phyloP scores from a whole-genome alignment of 2,329 filamentous ascomycete species.

The Ophiocordyceps camponoti-floridani region DNA sequence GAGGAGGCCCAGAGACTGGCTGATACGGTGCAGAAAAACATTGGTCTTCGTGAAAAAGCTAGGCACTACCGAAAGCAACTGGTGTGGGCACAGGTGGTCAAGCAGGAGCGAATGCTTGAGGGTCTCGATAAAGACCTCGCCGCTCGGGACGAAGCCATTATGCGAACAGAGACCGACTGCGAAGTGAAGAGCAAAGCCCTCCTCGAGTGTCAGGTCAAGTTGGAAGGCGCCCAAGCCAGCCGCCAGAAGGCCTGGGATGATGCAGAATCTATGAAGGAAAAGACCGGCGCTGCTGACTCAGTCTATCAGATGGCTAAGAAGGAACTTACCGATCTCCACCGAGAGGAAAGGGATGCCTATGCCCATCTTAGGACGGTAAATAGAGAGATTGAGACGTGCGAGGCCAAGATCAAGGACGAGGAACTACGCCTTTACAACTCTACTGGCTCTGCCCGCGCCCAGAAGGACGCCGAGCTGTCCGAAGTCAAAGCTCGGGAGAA shows the following conservation, averaged over 20 bases:
- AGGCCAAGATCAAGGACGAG: conserved; percentile 34
- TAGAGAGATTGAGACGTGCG: conserved; percentile 23
- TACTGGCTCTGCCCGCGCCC: conserved; percentile 50
- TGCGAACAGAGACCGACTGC: conserved; percentile 10
- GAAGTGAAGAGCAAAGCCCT: conserved; percentile 30
- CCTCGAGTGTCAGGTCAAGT: conserved; percentile 24
- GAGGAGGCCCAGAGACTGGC: conserved; percentile 47
- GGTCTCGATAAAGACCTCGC: conserved; percentile 12
- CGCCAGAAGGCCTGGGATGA: conserved; percentile 25
- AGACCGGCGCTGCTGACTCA: conserved; percentile 24
- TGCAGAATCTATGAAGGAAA: conserved; percentile 26
- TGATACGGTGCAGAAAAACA: conserved; percentile 46
- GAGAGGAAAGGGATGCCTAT: conserved; percentile 49
- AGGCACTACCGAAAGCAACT: conserved; percentile 45
- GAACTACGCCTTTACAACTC: conserved; percentile 43
- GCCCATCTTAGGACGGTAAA: conserved; percentile 35
- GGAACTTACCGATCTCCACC: conserved; percentile 34
- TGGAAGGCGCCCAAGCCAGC: conserved; percentile 19
- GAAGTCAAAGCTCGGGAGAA: conserved; percentile 11
- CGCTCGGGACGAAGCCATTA: conserved; percentile 9
- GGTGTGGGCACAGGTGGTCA: conserved; percentile 75
- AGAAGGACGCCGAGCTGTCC: conserved; percentile 37
- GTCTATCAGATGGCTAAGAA: conserved; percentile 33
- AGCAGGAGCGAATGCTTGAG: conserved; percentile 43
- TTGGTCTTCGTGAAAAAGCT: conserved; percentile 43